Evolutionary conservation across 2,329 filamentous ascomycete genomes (phyloP).

Genomic region (Monilinia vaccinii-corymbosi): DNA sequence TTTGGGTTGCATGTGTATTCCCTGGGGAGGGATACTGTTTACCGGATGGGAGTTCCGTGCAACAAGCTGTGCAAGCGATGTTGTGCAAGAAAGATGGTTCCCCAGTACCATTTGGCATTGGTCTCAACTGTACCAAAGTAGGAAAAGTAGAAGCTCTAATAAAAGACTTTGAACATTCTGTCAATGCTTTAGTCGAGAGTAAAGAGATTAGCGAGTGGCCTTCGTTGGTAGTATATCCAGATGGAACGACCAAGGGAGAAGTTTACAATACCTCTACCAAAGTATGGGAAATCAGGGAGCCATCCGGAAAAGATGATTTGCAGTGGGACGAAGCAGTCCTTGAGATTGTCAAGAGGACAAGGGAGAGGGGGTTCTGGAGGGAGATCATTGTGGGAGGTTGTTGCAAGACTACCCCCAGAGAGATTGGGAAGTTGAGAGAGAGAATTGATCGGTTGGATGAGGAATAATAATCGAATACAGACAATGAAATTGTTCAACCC

Average conservation of each 20-base stretch:
- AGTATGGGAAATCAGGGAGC: slow-evolving; percentile 40
- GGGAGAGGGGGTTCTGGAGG: slow-evolving; percentile 22
- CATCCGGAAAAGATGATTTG: background rate
- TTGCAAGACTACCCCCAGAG: slow-evolving; percentile 34
- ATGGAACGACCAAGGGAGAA: slow-evolving; percentile 56
- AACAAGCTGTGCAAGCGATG: slow-evolving; percentile 35
- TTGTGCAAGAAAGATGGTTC: slow-evolving; percentile 20
- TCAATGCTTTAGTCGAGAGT: slow-evolving; percentile 32
- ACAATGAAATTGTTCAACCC: background rate
- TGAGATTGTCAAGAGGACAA: slow-evolving; percentile 28
- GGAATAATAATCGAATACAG: background rate
- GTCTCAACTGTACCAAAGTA: slow-evolving; percentile 62
- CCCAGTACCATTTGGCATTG: slow-evolving; percentile 48
- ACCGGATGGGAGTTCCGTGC: slow-evolving; percentile 45
- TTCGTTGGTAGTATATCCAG: slow-evolving; percentile 55
- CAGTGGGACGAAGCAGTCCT: slow-evolving; percentile 32
- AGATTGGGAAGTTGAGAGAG: slow-evolving; percentile 23
- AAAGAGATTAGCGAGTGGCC: slow-evolving; percentile 37
- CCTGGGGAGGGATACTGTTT: slow-evolving; percentile 43
- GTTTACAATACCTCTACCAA: slow-evolving; percentile 57
- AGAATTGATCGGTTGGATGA: slow-evolving; percentile 18
- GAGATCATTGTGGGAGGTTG: slow-evolving; percentile 37
- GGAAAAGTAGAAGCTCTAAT: slow-evolving; percentile 50
- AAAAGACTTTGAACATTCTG: slow-evolving; percentile 42
- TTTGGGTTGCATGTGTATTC: slow-evolving; percentile 57